Percentiles rank a stretch among this genome's conserved stretches.
phyloP scores from a whole-genome alignment of 257 asterid genomes.

The Gentiana dahurica region DNA sequence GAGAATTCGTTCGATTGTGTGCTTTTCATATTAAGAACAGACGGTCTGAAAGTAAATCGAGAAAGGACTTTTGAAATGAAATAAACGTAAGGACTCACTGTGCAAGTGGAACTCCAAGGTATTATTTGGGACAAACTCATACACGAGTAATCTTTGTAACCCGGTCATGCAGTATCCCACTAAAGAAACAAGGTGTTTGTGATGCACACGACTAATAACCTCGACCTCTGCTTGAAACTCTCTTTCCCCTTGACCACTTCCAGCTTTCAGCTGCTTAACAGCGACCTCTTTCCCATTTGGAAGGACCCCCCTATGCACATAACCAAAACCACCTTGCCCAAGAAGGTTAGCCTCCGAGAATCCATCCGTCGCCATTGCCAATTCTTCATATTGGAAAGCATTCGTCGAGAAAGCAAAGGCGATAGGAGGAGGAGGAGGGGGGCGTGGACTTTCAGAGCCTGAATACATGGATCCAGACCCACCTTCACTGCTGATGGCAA shows the following conservation, averaged over 20 bases:
- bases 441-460: constrained; percentile 38
- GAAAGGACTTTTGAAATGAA: not conserved
- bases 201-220: constrained; percentile 56
- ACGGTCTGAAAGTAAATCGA: constrained; percentile 49
- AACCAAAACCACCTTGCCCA: constrained; percentile 70
- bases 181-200: constrained; percentile 52
- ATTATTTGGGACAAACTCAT: constrained; percentile 58
- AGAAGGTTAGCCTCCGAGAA: constrained; percentile 36
- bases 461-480: constrained; percentile 66
- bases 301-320: constrained; percentile 59
- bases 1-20: not conserved
- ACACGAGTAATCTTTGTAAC: constrained; percentile 58
- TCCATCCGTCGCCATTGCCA: constrained; percentile 39
- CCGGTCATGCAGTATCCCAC: constrained; percentile 66
- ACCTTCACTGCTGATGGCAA: constrained; percentile 56
- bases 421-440: constrained; percentile 59
- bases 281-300: constrained; percentile 45
- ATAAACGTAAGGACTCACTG: not conserved
- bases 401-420: constrained; percentile 6
- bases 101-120: constrained; percentile 9
- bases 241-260: constrained; percentile 55
- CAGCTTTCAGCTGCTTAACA: constrained; percentile 45
- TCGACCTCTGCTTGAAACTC: constrained; percentile 69
- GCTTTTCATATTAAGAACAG: not conserved
- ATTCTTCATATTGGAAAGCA: constrained; percentile 37